Base-by-base conservation (phyloP, 495 filamentous ascomycete genomes). In the Daldinia loculata region DNA sequence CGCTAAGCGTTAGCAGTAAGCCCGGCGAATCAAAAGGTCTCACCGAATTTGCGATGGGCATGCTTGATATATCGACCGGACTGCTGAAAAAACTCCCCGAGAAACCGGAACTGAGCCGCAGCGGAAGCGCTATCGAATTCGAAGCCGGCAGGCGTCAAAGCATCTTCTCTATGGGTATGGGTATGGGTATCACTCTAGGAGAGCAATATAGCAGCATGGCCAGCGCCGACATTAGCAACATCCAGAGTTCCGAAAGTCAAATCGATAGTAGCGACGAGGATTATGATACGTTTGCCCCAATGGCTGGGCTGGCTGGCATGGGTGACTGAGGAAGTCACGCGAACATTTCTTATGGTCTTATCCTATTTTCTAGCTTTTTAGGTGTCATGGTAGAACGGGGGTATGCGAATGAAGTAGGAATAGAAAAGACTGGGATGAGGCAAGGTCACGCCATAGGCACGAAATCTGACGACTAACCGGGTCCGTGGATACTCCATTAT, bases 1-100 rank as follows among this genome's bases (percentile, higher is more conserved):
- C 95, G 1, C 82, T 99, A 66, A 90, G 89, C 38, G 94, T 98
- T 34, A 92, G 89, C 78, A 89, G 88, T 66, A 93, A 93, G 74
- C 89, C 90, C 41, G 94, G 94, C 27, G 87, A 89, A 63, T 78
- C 77, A 27, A 81, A 79, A 41, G 78, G 81, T 14, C 90, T 97
- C 75, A 89, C 92, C 9, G 89, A 91, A 59, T 89, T 91, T 72
- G 92, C 92, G 22, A 88, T 93, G 78, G 86, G 86, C 24, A 91
- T 92, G 85, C 79, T 94, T 56, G 90, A 93, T 69, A 87, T 86
- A 61, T 84, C 81, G 34, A 85, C 86, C 2, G 86, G 86, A 0
- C 56, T 88, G 66, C 74, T 88, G 14, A 88, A 88, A 75, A 76
- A 84, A 56, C 74, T 88, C 59, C 86, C 86, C 1, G 86, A 87